Evolutionary conservation across 1,284 basidiomycete genomes (phyloP).

Genomic region (Phellopilus nigrolimitatus): DNA sequence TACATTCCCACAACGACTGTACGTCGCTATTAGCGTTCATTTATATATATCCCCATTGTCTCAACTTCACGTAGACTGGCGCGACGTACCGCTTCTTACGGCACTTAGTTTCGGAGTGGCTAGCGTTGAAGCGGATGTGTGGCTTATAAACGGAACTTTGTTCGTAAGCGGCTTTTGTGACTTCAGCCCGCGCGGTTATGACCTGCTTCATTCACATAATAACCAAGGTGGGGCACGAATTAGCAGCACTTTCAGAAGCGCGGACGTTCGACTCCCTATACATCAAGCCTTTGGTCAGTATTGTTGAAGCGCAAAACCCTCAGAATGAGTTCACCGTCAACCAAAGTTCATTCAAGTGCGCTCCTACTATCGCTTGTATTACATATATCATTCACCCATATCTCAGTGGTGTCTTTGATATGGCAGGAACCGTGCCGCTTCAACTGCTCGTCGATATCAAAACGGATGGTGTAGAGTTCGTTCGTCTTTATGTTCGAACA

Average conservation of each 20-base stretch:
- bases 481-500: conserved; percentile 2
- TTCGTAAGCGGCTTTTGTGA: conserved; percentile 31
- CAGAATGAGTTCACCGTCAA: conserved; percentile 37
- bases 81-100: conserved; percentile 46
- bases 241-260: conserved; percentile 30
- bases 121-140: conserved; percentile 54
- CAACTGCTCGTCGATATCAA: conserved; percentile 51
- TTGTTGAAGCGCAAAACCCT: conserved; percentile 42
- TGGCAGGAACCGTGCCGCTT: conserved; percentile 35
- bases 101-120: conserved; percentile 47
- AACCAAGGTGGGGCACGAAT: conserved; percentile 44
- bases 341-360: conserved; percentile 39
- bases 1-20: conserved; percentile 57
- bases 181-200: neutral
- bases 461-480: conserved; percentile 44
- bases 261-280: conserved; percentile 42
- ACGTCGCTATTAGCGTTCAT: conserved; percentile 22
- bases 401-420: conserved; percentile 44
- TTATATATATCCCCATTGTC: neutral
- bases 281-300: conserved; percentile 41
- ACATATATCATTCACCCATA: conserved; percentile 6
- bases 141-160: conserved; percentile 43
- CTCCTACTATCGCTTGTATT: conserved; percentile 1
- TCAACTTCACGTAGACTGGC: conserved; percentile 38
- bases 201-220: conserved; percentile 19